Evolutionary conservation across 228 moss, liverwort and hornwort species (phyloP).

Genomic region (Sphagnum magellanicum): DNA sequence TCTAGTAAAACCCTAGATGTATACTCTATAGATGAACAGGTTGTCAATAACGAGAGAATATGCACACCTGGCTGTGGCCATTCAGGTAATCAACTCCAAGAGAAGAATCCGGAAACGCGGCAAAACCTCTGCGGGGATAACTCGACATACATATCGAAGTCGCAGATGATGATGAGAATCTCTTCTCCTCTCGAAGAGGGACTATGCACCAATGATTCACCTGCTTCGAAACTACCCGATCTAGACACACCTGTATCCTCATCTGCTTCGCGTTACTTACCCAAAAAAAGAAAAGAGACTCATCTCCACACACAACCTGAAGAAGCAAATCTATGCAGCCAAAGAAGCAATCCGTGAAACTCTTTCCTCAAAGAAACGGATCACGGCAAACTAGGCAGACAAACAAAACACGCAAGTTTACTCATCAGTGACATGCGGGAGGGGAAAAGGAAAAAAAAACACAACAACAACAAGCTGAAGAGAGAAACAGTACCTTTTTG

Average conservation of each 20-base stretch:
- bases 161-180: conserved; percentile 1
- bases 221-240: conserved; percentile 14
- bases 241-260: conserved; percentile 17
- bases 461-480: too few species aligned
- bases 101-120: conserved; percentile 29
- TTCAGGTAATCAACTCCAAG: conserved; percentile 26
- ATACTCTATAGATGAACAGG: background rate
- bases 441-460: too few species aligned
- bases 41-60: conserved; percentile 2
- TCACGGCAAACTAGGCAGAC: too few species aligned
- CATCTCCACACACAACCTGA: too few species aligned
- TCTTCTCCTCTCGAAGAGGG: conserved; percentile 7
- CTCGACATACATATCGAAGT: conserved; percentile 14
- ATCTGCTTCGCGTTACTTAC: too few species aligned
- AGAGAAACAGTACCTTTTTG: too few species aligned
- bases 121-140: conserved; percentile 16
- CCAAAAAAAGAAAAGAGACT: too few species aligned
- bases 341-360: too few species aligned
- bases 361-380: too few species aligned
- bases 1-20: background rate
- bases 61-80: conserved; percentile 3
- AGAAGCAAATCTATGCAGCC: too few species aligned
- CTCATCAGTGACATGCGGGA: too few species aligned
- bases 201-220: conserved; percentile 2
- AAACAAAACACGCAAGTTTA: too few species aligned